A percentile compares a stretch with the other conserved stretches of the same genome.
Evolutionary conservation across 1,284 basidiomycete species (phyloP).

Genomic region (Moesziomyces sp.): DNA sequence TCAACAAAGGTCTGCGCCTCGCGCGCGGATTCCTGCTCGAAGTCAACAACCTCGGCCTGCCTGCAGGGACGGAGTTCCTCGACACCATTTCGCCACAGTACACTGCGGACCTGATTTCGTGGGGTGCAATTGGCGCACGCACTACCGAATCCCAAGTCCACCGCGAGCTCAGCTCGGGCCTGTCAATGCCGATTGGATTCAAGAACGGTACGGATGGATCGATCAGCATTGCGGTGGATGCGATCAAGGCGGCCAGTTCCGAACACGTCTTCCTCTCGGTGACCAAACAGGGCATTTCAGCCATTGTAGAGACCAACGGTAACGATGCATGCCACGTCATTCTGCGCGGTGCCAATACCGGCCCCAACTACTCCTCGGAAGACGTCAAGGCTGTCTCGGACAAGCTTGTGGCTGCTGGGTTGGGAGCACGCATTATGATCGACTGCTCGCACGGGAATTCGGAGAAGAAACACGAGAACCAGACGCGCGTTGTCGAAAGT

Average conservation of each 20-base stretch:
- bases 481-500: constrained; percentile 72
- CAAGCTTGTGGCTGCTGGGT: constrained; percentile 48
- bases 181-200: constrained; percentile 88
- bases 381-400: constrained; percentile 49
- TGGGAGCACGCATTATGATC: constrained; percentile 67
- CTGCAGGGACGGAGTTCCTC: constrained; percentile 69
- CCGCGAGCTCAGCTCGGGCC: constrained; percentile 81
- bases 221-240: constrained; percentile 80
- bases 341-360: constrained; percentile 64
- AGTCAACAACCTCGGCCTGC: constrained; percentile 70
- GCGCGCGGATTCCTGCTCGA: constrained; percentile 84
- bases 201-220: constrained; percentile 72
- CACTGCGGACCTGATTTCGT: constrained; percentile 92
- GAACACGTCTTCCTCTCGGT: constrained; percentile 99
- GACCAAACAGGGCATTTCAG: constrained; percentile 80
- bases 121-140: constrained; percentile 88
- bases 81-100: constrained; percentile 92
- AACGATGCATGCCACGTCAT: constrained; percentile 67
- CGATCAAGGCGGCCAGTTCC: constrained; percentile 90
- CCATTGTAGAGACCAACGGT: constrained; percentile 67
- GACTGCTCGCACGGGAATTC: constrained; percentile 87
- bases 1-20: constrained; percentile 94
- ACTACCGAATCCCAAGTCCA: constrained; percentile 94
- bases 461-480: constrained; percentile 74
- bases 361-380: constrained; percentile 63